These are phyloP conservation scores for Aspergillus sp. DNA, from an alignment of 2,329 filamentous ascomycete species.

Conservation along the genomic window DNA sequence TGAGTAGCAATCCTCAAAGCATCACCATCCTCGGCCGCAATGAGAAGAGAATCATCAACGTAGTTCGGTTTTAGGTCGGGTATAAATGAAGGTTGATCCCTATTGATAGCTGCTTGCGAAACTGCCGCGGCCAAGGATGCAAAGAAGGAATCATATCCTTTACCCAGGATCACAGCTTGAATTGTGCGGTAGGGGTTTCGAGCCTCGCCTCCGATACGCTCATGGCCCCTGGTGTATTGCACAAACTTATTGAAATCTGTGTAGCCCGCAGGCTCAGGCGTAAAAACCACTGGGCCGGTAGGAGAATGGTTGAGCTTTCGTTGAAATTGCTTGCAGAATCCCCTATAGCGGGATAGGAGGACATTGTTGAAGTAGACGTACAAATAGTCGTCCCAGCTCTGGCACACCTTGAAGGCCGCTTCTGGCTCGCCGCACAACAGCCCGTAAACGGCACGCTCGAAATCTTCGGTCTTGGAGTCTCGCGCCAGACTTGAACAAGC, in stretches of 20 bases:
- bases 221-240: slow-evolving; percentile 34
- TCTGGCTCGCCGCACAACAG: slow-evolving; percentile 81
- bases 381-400: slow-evolving; percentile 80
- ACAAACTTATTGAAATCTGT: slow-evolving; percentile 40
- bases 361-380: slow-evolving; percentile 88
- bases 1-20: slow-evolving; percentile 70
- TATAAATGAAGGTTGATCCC: slow-evolving; percentile 32
- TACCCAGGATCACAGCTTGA: slow-evolving; percentile 44
- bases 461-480: slow-evolving; percentile 68
- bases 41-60: slow-evolving; percentile 50
- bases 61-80: slow-evolving; percentile 48
- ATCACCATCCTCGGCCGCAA: slow-evolving; percentile 51
- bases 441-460: slow-evolving; percentile 87
- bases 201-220: slow-evolving; percentile 38
- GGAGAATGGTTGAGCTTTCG: slow-evolving; percentile 53
- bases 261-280: slow-evolving; percentile 55
- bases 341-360: slow-evolving; percentile 75
- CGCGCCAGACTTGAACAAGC: slow-evolving; percentile 50
- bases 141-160: slow-evolving; percentile 44
- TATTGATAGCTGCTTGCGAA: slow-evolving; percentile 32
- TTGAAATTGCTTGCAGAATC: slow-evolving; percentile 54
- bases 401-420: slow-evolving; percentile 74
- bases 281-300: slow-evolving; percentile 54
- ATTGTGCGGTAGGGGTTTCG: slow-evolving; percentile 47
- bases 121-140: slow-evolving; percentile 41